A percentile compares a stretch with the other conserved stretches of the same genome.
Conservation (phyloP, 1,284 basidiomycete genomes). For the Moesziomyces aphidis region DNA sequence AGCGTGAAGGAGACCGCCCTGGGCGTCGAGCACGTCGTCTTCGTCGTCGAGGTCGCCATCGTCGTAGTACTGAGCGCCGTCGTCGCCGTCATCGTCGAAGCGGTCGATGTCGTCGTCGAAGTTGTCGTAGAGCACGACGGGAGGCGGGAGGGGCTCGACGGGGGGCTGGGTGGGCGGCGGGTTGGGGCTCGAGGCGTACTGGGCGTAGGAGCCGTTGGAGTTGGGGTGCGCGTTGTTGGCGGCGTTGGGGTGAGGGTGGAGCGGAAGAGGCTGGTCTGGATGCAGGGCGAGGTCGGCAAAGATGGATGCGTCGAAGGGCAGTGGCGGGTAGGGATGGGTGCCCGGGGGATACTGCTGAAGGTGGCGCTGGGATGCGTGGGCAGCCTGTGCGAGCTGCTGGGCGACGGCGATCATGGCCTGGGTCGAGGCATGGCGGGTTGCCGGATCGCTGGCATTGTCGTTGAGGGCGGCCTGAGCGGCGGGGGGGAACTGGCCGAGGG, state of each 20-base stretch:
- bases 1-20: constrained; percentile 32
- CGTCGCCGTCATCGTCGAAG: constrained; percentile 60
- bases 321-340: constrained; percentile 53
- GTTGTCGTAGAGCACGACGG: constrained; percentile 64
- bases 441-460: constrained; percentile 54
- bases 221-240: constrained; percentile 27
- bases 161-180: constrained; percentile 59
- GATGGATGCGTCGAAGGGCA: constrained; percentile 63
- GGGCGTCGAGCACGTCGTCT: constrained; percentile 38
- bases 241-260: constrained; percentile 58
- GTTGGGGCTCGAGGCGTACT: constrained; percentile 53
- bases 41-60: constrained; percentile 62
- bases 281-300: constrained; percentile 64
- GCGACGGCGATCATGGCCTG: constrained; percentile 68
- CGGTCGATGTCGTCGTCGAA: constrained; percentile 60
- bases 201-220: constrained; percentile 43
- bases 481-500: constrained; percentile 66
- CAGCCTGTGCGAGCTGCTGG: constrained; percentile 66
- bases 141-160: constrained; percentile 55
- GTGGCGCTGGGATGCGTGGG: constrained; percentile 64
- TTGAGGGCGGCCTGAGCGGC: constrained; percentile 48
- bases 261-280: constrained; percentile 52
- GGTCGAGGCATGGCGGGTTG: constrained; percentile 59
- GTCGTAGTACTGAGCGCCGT: constrained; percentile 61
- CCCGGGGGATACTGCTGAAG: constrained; percentile 57